Evolutionary conservation across 2,329 filamentous ascomycete species (phyloP).

Genomic region (Aspergillus proliferans): DNA sequence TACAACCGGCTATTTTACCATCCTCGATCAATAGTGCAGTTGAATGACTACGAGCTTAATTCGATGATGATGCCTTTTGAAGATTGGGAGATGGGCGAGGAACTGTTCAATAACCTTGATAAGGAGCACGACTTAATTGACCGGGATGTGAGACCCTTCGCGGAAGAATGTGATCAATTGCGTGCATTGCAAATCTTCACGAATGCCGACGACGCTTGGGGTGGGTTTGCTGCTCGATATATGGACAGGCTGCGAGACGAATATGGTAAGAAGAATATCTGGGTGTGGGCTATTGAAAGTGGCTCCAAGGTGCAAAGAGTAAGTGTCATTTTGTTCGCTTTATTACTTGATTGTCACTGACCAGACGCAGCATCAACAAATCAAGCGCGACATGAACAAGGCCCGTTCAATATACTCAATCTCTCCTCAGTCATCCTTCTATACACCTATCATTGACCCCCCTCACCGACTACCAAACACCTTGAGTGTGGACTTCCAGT

Average conservation of each 20-base stretch:
- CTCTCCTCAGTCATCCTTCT: constrained; percentile 64
- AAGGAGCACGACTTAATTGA: constrained; percentile 82
- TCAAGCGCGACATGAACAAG: constrained; percentile 64
- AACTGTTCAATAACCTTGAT: constrained; percentile 67
- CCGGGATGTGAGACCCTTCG: constrained; percentile 79
- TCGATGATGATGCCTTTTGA: constrained; percentile 78
- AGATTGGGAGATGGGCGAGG: constrained; percentile 65
- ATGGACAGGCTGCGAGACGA: constrained; percentile 78
- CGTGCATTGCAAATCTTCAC: constrained; percentile 78
- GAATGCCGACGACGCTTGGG: constrained; percentile 72
- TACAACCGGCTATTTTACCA: constrained; percentile 91
- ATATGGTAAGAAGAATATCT: constrained; percentile 78
- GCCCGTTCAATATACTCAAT: constrained; percentile 66
- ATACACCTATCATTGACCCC: constrained; percentile 67
- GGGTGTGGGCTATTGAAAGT: constrained; percentile 79
- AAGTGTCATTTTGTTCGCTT: constrained; percentile 16
- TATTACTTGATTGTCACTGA: not conserved
- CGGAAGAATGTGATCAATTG: constrained; percentile 88
- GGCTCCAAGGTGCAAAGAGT: constrained; percentile 51
- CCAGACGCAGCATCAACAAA: constrained; percentile 46
- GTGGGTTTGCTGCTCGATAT: constrained; percentile 67
- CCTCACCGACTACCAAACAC: constrained; percentile 52
- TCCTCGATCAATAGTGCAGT: constrained; percentile 76
- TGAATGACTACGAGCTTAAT: constrained; percentile 80
- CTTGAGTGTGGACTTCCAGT: constrained; percentile 55